Evolutionary conservation across 2,329 filamentous ascomycete genomes (phyloP), one percentile per base, ranked within the genome.

Genomic region (Colletotrichum truncatum): DNA sequence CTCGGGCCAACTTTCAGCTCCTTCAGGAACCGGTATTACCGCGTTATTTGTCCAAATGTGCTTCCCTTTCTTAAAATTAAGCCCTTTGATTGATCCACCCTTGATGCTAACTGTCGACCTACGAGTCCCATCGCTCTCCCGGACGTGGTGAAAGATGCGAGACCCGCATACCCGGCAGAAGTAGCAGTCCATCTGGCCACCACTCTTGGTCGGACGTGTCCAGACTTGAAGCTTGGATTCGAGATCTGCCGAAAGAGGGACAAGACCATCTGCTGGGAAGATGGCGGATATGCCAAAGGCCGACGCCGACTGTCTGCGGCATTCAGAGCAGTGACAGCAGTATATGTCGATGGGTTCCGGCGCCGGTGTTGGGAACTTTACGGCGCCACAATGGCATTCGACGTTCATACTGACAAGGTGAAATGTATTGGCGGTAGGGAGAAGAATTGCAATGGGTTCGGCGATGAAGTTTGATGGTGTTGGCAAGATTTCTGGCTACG

Each of bases 31-130:
- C 30, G 75, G 72, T 10, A 85, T 74, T 9, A 83, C 79, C 0
- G 84, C 83, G 10, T 77, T 77, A 51, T 74, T 73, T 3, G 78
- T 78, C 64, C 76, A 86, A 16, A 85, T 85, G 60, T 86, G 84
- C 60, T 71, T 76, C 1, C 75, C 80, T 0, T 70, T 71, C 2
- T 75, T 69, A 74, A 81, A 80, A 28, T 76, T 73, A 28, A 85
- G 68, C 0, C 78, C 81, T 18, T 81, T 70, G 14, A 85, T 65
- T 10, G 78, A 75, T 0, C 84, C 83, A 4, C 80, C 84, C 72
- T 85, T 86, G 67, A 86, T 71, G 18, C 76, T 80, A 8, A 85
- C 63, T 0, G 76, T 80, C 0, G 73, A 30, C 23, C 76, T 72
- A 4, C 76, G 73, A 4, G 67, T 73, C 3, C 82, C 82, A 60